These are phyloP conservation scores for Moniliophthora roreri DNA, from an alignment of 1,284 basidiomycete species.

Conservation along the genomic window DNA sequence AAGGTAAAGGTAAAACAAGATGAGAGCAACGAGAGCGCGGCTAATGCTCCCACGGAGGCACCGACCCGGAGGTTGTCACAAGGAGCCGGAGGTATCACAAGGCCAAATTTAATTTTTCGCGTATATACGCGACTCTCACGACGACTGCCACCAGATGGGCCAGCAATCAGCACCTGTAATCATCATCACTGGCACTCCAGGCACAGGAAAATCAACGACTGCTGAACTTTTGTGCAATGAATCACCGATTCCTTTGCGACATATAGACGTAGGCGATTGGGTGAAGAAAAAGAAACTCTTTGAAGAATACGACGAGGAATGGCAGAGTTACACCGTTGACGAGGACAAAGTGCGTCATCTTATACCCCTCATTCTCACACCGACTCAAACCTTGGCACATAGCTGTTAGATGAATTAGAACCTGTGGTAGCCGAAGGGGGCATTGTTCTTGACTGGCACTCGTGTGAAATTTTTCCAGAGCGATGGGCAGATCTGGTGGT, in stretches of 20 bases:
- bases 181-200: slow-evolving; percentile 90
- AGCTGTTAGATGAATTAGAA: slow-evolving; percentile 91
- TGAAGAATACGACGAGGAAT: slow-evolving; percentile 88
- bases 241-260: slow-evolving; percentile 65
- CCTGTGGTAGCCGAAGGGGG: slow-evolving; percentile 68
- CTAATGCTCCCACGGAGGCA: neutral
- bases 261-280: slow-evolving; percentile 89
- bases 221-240: slow-evolving; percentile 75
- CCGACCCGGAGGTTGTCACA: neutral
- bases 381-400: slow-evolving; percentile 1
- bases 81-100: no score
- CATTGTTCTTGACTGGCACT: slow-evolving; percentile 96
- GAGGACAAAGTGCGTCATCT: slow-evolving; percentile 79
- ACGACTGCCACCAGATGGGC: slow-evolving; percentile 3
- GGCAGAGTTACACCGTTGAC: slow-evolving; percentile 93
- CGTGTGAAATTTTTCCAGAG: slow-evolving; percentile 93
- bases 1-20: neutral
- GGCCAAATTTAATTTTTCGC: neutral
- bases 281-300: slow-evolving; percentile 86
- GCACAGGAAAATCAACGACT: slow-evolving; percentile 90
- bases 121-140: neutral
- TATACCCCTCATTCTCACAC: neutral
- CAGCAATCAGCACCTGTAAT: slow-evolving; percentile 68
- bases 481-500: slow-evolving; percentile 98
- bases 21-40: neutral